These are phyloP conservation scores for Calonectria hawksworthii DNA, from an alignment of 2,329 filamentous ascomycete species.

Conservation along the genomic window DNA sequence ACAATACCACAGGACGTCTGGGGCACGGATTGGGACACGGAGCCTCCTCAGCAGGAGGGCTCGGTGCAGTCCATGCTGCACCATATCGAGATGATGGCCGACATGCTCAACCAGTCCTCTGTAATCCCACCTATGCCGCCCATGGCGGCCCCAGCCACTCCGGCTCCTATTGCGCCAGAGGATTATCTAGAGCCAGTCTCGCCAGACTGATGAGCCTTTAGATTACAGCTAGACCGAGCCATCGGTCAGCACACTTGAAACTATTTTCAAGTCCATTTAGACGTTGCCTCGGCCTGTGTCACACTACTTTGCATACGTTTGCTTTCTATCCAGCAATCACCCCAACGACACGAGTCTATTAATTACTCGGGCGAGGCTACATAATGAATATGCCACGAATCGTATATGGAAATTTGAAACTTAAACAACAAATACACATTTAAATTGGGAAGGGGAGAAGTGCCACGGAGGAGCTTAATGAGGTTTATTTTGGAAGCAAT, in stretches of 20 bases:
- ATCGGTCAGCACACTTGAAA: neutral
- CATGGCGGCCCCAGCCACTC: conserved; percentile 2
- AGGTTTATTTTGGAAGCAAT: conserved; percentile 8
- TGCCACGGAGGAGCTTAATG: conserved; percentile 25
- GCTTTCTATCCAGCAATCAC: conserved; percentile 10
- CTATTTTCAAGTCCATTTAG: neutral
- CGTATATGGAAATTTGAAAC: conserved; percentile 3
- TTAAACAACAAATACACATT: conserved; percentile 13
- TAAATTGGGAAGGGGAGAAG: neutral
- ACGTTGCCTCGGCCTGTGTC: conserved; percentile 3
- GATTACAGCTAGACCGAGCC: neutral
- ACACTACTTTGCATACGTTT: conserved; percentile 13
- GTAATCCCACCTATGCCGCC: conserved; percentile 45
- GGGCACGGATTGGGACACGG: conserved; percentile 65
- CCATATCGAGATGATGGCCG: conserved; percentile 58
- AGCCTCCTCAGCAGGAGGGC: conserved; percentile 53
- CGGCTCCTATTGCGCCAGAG: conserved; percentile 37
- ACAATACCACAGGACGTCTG: conserved; percentile 70
- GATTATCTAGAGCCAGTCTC: conserved; percentile 51
- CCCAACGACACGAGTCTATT: conserved; percentile 12
- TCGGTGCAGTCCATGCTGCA: conserved; percentile 54
- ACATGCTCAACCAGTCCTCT: conserved; percentile 51
- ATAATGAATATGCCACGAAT: conserved; percentile 26
- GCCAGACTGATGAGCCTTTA: conserved; percentile 45
- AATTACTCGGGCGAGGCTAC: conserved; percentile 4